Percentiles rank a stretch among this genome's conserved stretches.
phyloP scores from a whole-genome alignment of 768 basidiomycete genomes.

The Cyclocybe cylindracea region DNA sequence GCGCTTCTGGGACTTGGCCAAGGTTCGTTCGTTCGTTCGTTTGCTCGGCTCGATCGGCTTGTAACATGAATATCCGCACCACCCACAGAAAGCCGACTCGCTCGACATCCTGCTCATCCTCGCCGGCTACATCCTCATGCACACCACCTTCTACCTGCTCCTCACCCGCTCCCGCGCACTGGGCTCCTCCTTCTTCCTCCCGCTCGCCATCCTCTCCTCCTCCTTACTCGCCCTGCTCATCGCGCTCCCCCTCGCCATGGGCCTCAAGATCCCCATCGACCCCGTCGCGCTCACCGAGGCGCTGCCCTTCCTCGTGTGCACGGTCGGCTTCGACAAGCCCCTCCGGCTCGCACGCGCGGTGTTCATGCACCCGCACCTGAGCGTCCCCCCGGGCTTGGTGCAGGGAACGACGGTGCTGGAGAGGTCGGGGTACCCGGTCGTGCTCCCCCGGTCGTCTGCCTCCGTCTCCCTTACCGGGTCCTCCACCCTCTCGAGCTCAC shows the following conservation, averaged over 20 bases:
- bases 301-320: slow-evolving; percentile 96
- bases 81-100: slow-evolving; percentile 93
- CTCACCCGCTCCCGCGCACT: slow-evolving; percentile 87
- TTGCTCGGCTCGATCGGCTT: too few relatives aligned
- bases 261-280: slow-evolving; percentile 84
- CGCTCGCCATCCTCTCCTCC: slow-evolving; percentile 74
- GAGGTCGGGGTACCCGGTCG: slow-evolving; percentile 11
- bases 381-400: slow-evolving; percentile 12
- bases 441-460: background rate
- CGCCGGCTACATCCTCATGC: slow-evolving; percentile 94
- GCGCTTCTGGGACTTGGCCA: slow-evolving; percentile 85
- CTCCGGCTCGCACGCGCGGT: slow-evolving; percentile 88
- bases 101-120: slow-evolving; percentile 95
- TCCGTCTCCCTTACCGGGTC: too few relatives aligned
- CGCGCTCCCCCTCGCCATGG: slow-evolving; percentile 72
- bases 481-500: too few relatives aligned
- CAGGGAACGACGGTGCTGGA: background rate
- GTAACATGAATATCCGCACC: too few relatives aligned
- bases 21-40: too few relatives aligned
- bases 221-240: slow-evolving; percentile 83
- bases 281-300: slow-evolving; percentile 94
- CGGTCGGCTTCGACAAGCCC: slow-evolving; percentile 97
- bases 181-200: slow-evolving; percentile 63
- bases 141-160: slow-evolving; percentile 89
- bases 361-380: slow-evolving; percentile 63